phyloP scores from a whole-genome alignment of 352 stramenopile species.

The Pythium coloratum region DNA sequence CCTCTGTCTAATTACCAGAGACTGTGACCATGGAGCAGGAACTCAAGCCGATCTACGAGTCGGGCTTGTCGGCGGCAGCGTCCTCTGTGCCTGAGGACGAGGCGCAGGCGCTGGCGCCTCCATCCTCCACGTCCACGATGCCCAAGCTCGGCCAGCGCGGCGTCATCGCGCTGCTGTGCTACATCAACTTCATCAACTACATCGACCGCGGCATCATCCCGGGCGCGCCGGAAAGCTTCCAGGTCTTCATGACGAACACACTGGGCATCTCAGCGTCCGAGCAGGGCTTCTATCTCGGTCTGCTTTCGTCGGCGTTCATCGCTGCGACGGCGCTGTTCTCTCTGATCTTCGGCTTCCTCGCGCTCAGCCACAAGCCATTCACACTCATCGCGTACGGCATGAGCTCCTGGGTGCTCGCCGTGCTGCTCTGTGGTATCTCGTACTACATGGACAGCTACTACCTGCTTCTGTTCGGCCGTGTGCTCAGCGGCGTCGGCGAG shows the following conservation, averaged over 20 bases:
- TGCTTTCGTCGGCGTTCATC: slow-evolving; percentile 93
- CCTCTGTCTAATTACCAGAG: too few species aligned
- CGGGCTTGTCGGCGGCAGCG: not conserved
- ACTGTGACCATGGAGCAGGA: not conserved
- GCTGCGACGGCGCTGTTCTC: slow-evolving; percentile 90
- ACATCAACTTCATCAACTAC: slow-evolving; percentile 95
- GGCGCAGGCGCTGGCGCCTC: not conserved
- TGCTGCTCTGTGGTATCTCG: slow-evolving; percentile 82
- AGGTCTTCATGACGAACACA: slow-evolving; percentile 88
- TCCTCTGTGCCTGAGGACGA: not conserved
- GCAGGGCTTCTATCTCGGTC: slow-evolving; percentile 80
- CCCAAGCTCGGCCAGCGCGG: slow-evolving; percentile 23
- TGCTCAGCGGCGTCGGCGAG: slow-evolving; percentile 90
- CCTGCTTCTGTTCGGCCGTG: slow-evolving; percentile 82
- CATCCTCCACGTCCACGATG: not conserved
- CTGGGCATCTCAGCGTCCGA: slow-evolving; percentile 56
- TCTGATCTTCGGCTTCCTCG: slow-evolving; percentile 89
- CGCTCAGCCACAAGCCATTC: slow-evolving; percentile 88
- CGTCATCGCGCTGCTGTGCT: slow-evolving; percentile 85
- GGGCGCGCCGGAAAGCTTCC: slow-evolving; percentile 90
- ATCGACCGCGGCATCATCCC: slow-evolving; percentile 95
- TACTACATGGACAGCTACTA: slow-evolving; percentile 82
- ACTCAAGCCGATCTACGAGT: slow-evolving; percentile 6
- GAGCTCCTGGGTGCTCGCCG: slow-evolving; percentile 86
- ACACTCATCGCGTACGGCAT: slow-evolving; percentile 88